Base-by-base conservation (phyloP, 768 basidiomycete species). In the Udeniomyces megalosporus region DNA sequence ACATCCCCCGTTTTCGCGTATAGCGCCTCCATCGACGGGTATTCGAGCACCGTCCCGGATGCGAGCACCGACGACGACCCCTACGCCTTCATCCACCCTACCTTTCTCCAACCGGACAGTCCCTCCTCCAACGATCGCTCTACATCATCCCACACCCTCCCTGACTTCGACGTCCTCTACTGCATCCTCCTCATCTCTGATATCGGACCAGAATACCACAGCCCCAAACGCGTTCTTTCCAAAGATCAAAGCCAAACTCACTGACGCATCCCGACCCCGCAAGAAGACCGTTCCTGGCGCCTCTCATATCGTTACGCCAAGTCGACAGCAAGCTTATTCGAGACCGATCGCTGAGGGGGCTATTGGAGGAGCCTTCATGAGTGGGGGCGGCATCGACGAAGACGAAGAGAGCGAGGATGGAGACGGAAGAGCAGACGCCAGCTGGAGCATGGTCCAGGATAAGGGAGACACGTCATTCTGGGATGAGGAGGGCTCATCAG, bases 271-370 rank as follows among this genome's bases (percentile, higher is more conserved):
- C 11, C 47, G 58, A 10, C 29, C 49, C 2, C 50, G 47, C 48
- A 60, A 50, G 22, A 35, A 32, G 14, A 29, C 31, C 28, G 14
- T 60, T 4, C 45, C 32, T 7, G 58, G 58, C 2, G 47, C 58
- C n/a, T n/a, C 49, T 8, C 48, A 51, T 17, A 51, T 60, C 48
- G 58, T 60, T 22, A 60, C 58, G 0, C 58, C 58, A 28, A 32
- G 31, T 14, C 44, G 49, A 11, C 56, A n/a, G 14, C 28, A 28
- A 26, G 12, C 26, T 53, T 32, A 57, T 7, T 26, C 44, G 31
- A 17, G 1, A 44, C 22, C 38, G 17, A 42, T 17, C 38, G 50
- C 31, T 14, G 15, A 11, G n/a, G n/a, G n/a, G n/a, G 17, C 24
- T 52, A 52, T 14, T 15, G 31, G n/a, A 28, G 22, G n/a, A 26